phyloP scores from a whole-genome alignment of 768 basidiomycete genomes.

The Leccinum uliginosum region DNA sequence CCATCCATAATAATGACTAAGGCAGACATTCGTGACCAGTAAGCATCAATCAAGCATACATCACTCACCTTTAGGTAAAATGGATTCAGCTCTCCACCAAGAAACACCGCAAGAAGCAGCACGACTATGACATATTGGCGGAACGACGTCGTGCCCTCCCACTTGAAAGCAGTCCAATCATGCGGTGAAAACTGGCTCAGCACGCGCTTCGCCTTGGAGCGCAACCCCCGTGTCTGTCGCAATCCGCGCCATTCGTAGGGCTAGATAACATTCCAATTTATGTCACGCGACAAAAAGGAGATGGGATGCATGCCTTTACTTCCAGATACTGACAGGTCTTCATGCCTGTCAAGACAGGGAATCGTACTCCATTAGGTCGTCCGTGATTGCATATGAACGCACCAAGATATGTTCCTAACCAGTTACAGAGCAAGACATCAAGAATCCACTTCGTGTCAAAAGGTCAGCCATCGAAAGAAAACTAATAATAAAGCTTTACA shows the following conservation, averaged over 20 bases:
- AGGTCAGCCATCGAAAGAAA: constrained; percentile 9
- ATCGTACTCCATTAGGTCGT: constrained; percentile 12
- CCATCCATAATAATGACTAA: constrained; percentile 69
- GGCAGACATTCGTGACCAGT: constrained; percentile 34
- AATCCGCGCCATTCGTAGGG: constrained; percentile 85
- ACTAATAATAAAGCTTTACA: constrained; percentile 40
- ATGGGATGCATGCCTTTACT: constrained; percentile 54
- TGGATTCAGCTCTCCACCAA: constrained; percentile 82
- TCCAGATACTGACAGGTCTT: constrained; percentile 83
- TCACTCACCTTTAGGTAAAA: constrained; percentile 77
- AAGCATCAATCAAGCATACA: not conserved
- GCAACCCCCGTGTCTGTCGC: constrained; percentile 69
- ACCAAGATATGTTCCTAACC: constrained; percentile 84
- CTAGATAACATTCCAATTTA: constrained; percentile 34
- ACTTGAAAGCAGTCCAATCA: constrained; percentile 84
- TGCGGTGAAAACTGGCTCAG: constrained; percentile 83
- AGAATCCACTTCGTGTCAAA: constrained; percentile 64
- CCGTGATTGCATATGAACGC: constrained; percentile 18
- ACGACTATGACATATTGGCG: constrained; percentile 74
- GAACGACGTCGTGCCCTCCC: constrained; percentile 77
- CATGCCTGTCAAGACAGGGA: constrained; percentile 52
- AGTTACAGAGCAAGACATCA: constrained; percentile 84
- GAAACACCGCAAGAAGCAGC: constrained; percentile 68
- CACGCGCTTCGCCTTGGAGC: constrained; percentile 75
- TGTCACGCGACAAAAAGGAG: not conserved